Conservation (phyloP, 805 yeast species). For the Blastobotrys terrestris region DNA sequence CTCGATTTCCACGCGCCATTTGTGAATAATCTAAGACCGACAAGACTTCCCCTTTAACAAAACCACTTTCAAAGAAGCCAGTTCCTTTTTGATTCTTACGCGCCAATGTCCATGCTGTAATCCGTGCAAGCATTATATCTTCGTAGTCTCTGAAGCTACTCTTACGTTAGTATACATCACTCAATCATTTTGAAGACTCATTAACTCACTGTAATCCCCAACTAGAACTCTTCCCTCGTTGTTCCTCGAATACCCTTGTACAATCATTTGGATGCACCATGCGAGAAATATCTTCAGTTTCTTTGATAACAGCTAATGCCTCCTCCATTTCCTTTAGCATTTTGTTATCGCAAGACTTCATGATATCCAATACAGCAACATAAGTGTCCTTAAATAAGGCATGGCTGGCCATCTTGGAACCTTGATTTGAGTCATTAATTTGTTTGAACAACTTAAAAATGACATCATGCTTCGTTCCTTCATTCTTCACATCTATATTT, state of each 20-base stretch:
- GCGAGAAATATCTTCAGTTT: background rate
- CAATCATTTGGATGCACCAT: background rate
- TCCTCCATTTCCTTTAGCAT: background rate
- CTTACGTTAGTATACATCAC: background rate
- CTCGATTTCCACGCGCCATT: slow-evolving; percentile 18
- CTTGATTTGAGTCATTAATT: slow-evolving; percentile 23
- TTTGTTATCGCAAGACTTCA: background rate
- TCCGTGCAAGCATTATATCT: background rate
- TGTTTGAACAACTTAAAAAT: slow-evolving; percentile 49
- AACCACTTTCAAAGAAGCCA: background rate
- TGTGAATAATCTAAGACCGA: slow-evolving; percentile 2
- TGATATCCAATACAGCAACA: background rate
- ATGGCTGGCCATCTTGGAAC: background rate
- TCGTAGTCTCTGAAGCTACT: background rate
- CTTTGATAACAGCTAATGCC: background rate
- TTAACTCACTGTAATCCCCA: background rate
- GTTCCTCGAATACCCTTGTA: background rate
- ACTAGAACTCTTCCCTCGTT: background rate
- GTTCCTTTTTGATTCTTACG: background rate
- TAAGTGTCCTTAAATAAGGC: background rate
- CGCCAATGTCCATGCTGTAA: background rate
- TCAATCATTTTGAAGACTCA: background rate
- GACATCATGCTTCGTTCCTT: slow-evolving; percentile 38
- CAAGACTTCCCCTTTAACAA: background rate
- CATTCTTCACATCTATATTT: slow-evolving; percentile 18